Percentiles rank a stretch among this genome's conserved stretches.
phyloP scores from a whole-genome alignment of 1,284 basidiomycete genomes.

The Jaminaea rosea region DNA sequence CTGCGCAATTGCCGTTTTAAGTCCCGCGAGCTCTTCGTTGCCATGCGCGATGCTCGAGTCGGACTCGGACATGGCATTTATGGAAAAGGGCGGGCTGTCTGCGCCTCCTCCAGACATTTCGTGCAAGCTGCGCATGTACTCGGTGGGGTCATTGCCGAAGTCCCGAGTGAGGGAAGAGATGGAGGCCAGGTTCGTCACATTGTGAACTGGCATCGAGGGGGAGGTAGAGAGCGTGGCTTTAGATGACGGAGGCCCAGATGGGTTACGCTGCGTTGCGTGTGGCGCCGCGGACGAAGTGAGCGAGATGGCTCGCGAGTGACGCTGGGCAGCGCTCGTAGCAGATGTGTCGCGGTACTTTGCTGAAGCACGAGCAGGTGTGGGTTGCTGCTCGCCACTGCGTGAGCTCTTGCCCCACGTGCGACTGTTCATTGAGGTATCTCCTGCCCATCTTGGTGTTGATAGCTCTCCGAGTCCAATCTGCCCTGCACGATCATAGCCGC shows the following conservation, averaged over 20 bases:
- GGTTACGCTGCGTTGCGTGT: not conserved
- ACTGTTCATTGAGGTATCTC: no score
- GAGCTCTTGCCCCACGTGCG: no score
- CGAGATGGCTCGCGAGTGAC: slow-evolving; percentile 39
- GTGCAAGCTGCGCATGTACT: slow-evolving; percentile 10
- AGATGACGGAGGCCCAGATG: not conserved
- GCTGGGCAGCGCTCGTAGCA: no score
- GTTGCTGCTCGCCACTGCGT: no score
- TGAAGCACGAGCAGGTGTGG: no score
- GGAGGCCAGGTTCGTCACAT: slow-evolving; percentile 2
- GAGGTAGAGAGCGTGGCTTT: not conserved
- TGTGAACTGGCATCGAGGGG: slow-evolving; percentile 1
- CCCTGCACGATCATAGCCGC: slow-evolving; percentile 63
- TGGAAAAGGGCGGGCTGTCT: slow-evolving; percentile 28
- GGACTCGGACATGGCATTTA: slow-evolving; percentile 30
- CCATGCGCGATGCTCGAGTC: slow-evolving; percentile 15
- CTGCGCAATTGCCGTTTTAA: no score
- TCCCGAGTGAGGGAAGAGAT: slow-evolving; percentile 16
- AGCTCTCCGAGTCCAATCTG: slow-evolving; percentile 91
- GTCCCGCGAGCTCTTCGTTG: not conserved
- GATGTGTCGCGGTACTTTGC: no score
- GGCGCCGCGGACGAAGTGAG: slow-evolving; percentile 16
- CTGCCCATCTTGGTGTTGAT: slow-evolving; percentile 89
- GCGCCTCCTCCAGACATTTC: slow-evolving; percentile 13
- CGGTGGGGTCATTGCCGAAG: slow-evolving; percentile 12